Percentiles rank a stretch among this genome's conserved stretches.
Evolutionary conservation across 2,329 filamentous ascomycete genomes (phyloP).

Genomic region (Colletotrichum sp.): DNA sequence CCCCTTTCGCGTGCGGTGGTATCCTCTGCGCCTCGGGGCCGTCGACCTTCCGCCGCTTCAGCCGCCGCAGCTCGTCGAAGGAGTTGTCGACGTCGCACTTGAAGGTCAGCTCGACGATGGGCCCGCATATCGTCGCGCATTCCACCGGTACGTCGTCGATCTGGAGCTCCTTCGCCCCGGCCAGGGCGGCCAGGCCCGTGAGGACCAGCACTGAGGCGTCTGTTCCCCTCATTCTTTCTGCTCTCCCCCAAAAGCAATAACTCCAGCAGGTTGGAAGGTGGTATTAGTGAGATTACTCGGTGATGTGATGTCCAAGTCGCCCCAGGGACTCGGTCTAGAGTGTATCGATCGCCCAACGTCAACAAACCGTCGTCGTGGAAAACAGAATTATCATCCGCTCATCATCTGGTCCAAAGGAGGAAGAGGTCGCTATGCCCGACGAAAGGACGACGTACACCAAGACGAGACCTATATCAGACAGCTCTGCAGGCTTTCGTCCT

Average conservation of each 20-base stretch:
- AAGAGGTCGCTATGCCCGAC: background rate
- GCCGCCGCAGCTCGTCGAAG: slow-evolving; percentile 24
- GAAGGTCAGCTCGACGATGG: slow-evolving; percentile 45
- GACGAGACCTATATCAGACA: slow-evolving; percentile 10
- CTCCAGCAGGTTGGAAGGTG: background rate
- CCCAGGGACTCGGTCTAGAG: background rate
- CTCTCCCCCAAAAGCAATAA: fast-evolving
- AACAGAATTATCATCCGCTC: background rate
- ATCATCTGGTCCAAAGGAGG: slow-evolving; percentile 1
- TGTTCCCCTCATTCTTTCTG: slow-evolving; percentile 29
- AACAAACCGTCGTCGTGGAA: background rate
- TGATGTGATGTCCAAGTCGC: background rate
- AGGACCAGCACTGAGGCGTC: slow-evolving; percentile 29
- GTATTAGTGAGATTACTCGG: background rate
- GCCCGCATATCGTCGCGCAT: slow-evolving; percentile 47
- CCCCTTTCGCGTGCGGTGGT: background rate
- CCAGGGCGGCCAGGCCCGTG: slow-evolving; percentile 32
- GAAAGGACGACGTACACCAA: background rate
- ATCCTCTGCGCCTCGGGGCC: background rate
- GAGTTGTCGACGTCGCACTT: slow-evolving; percentile 34
- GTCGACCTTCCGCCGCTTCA: slow-evolving; percentile 29
- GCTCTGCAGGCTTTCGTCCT: background rate
- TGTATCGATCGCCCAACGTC: background rate
- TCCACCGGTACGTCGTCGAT: slow-evolving; percentile 40
- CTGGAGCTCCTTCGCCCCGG: slow-evolving; percentile 33